Conservation (phyloP, 768 basidiomycete species). For the Leccinum barrowsii region DNA sequence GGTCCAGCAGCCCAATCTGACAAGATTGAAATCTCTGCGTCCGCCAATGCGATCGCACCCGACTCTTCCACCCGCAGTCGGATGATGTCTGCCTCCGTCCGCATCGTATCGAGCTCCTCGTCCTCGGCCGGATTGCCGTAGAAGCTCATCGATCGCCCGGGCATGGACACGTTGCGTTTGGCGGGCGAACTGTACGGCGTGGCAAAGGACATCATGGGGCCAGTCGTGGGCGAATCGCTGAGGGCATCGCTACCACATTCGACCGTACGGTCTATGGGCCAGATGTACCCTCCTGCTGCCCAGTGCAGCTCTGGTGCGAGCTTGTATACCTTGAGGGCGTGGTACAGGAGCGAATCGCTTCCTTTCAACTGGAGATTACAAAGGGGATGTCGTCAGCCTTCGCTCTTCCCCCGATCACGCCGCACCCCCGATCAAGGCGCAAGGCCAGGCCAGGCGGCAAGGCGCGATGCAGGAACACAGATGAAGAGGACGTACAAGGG, state of each 20-base stretch:
- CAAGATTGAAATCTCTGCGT: constrained; percentile 59
- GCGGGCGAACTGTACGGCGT: constrained; percentile 21
- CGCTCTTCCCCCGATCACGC: constrained; percentile 8
- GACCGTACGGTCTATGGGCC: constrained; percentile 70
- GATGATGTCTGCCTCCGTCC: constrained; percentile 35
- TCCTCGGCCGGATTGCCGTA: constrained; percentile 42
- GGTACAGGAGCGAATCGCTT: constrained; percentile 70
- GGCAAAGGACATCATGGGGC: constrained; percentile 25
- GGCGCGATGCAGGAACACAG: constrained; percentile 7
- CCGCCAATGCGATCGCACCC: constrained; percentile 60
- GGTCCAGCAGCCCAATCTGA: constrained; percentile 47
- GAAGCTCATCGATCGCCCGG: constrained; percentile 38
- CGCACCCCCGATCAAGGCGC: constrained; percentile 7
- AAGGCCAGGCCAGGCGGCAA: neutral
- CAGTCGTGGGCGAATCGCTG: constrained; percentile 19
- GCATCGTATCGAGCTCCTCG: constrained; percentile 28
- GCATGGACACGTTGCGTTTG: constrained; percentile 33
- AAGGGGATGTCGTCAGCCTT: constrained; percentile 10
- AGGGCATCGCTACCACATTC: constrained; percentile 52
- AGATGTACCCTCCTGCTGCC: constrained; percentile 80
- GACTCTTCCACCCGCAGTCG: constrained; percentile 59
- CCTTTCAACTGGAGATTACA: constrained; percentile 60
- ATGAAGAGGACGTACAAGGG: constrained; percentile 48
- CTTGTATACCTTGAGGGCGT: constrained; percentile 74
- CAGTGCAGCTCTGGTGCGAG: constrained; percentile 72